Base-by-base conservation (phyloP, 202 grass and related monocot genomes). In the Carex arenaria region DNA sequence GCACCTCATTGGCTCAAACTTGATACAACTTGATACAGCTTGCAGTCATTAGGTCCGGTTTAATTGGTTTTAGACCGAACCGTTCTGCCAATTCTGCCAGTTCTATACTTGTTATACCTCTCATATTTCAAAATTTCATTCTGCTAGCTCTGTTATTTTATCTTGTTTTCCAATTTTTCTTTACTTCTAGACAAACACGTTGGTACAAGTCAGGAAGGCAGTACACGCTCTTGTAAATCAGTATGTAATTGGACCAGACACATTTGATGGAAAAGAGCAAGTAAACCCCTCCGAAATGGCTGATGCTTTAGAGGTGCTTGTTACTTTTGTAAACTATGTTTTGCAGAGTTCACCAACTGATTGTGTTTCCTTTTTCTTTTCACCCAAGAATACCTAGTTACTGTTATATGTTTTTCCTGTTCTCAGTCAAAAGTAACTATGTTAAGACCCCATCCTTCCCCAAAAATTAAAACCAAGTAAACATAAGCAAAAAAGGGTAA, bases 301-400 rank as follows among this genome's bases (percentile, higher is more conserved):
- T n/a, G 89, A 98, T 98, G 95, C 93, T 83, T 59, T 95, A 68
- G 93, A 95, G 95, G 95, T 98, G 80, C 14, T 5, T 9, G 31
- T 40, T 61, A 26, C 42, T 56, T 63, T 56, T 83, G 6, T 49
- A 22, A 51, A 61, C 47, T 67, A 67, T 15, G 22, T 47, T 81
- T 86, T 67, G 45, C 45, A 62, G 59, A 80, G 65, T 62, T n/a
- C 11, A 43, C 56, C 40, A 22, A 38, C 31, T 34, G 19, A 34
- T 80, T 67, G 28, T 53, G n/a, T 47, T 10, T 31, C 14, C 69
- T 12, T 8, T 52, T 15, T 49, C 7, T 78, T 22, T 52, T 80
- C 14, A 36, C 9, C 2, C 13, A 84, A 57, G n/a, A 49, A 36
- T 77, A 28, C 34, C 14, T 34, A 57, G 23, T 55, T 18, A 56